These are phyloP conservation scores for Sugiyamaella pinicola DNA, from an alignment of 1,139 yeast species.

Conservation along the genomic window DNA sequence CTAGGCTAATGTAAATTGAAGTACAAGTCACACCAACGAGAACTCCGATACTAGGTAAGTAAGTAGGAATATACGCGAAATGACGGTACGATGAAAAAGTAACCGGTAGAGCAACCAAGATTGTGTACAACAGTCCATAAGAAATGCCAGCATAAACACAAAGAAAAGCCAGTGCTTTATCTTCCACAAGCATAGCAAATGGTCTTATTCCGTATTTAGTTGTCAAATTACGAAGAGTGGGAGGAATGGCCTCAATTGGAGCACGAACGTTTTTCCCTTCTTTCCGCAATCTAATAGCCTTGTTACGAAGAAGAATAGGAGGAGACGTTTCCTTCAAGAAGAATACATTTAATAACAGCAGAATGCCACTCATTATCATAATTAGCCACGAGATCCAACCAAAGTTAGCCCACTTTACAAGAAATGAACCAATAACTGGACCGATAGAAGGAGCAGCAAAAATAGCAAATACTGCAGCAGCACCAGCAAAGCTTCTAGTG, in stretches of 20 bases:
- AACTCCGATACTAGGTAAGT: slow-evolving; percentile 20
- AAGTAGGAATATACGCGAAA: slow-evolving; percentile 13
- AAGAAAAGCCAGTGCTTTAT: slow-evolving; percentile 20
- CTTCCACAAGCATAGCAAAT: slow-evolving; percentile 17
- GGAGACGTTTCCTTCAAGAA: slow-evolving; percentile 15
- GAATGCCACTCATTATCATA: slow-evolving; percentile 18
- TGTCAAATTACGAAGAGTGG: slow-evolving; percentile 9
- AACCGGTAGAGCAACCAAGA: slow-evolving; percentile 21
- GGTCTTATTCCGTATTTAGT: slow-evolving; percentile 19
- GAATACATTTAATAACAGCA: neutral
- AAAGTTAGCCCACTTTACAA: slow-evolving; percentile 22
- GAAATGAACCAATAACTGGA: slow-evolving; percentile 20
- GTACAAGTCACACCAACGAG: slow-evolving; percentile 18
- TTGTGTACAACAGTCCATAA: slow-evolving; percentile 20
- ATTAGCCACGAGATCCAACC: slow-evolving; percentile 24
- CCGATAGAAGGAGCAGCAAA: slow-evolving; percentile 23
- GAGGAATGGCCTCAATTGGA: slow-evolving; percentile 13
- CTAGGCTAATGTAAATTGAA: neutral
- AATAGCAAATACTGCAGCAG: slow-evolving; percentile 20
- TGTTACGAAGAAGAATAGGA: slow-evolving; percentile 14
- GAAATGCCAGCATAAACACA: slow-evolving; percentile 22
- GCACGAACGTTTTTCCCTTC: slow-evolving; percentile 18
- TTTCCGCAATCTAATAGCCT: slow-evolving; percentile 12
- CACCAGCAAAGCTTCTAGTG: slow-evolving; percentile 1
- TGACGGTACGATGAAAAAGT: slow-evolving; percentile 16